Evolutionary conservation across 441 rosid species (phyloP).

Genomic region (Corymbia calophylla): DNA sequence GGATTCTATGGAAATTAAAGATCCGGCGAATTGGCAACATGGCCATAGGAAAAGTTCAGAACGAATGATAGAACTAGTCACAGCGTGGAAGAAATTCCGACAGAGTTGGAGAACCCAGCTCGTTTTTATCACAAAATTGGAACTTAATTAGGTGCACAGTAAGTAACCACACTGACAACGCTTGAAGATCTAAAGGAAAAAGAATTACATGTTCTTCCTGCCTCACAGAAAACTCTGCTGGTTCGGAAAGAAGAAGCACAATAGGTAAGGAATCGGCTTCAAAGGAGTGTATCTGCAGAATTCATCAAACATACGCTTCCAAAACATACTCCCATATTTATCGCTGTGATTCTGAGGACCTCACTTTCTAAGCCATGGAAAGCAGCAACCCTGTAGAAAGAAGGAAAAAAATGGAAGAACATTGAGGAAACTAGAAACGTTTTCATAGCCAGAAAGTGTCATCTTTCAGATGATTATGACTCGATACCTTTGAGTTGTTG

Average conservation of each 20-base stretch:
- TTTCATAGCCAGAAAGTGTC: background rate
- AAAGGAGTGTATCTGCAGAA: background rate
- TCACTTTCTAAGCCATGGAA: conserved; percentile 62
- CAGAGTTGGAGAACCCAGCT: background rate
- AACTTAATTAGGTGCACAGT: background rate
- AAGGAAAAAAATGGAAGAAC: background rate
- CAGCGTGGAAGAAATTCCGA: background rate
- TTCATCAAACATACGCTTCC: background rate
- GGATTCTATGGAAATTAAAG: background rate
- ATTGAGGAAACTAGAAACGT: background rate
- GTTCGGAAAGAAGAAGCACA: background rate
- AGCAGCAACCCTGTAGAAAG: conserved; percentile 57
- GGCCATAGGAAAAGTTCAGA: background rate
- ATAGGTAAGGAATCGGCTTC: background rate
- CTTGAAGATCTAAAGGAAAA: background rate
- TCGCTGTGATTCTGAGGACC: background rate
- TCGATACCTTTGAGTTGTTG: conserved; percentile 27
- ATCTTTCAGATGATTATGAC: background rate
- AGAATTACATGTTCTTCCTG: background rate
- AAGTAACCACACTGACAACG: background rate
- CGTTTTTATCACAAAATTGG: background rate
- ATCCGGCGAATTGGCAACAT: background rate
- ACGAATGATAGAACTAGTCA: background rate
- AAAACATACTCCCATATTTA: background rate
- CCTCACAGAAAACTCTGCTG: background rate